Conservation (phyloP, 352 stramenopile species). For the Phytopythium chamaehyphon region DNA sequence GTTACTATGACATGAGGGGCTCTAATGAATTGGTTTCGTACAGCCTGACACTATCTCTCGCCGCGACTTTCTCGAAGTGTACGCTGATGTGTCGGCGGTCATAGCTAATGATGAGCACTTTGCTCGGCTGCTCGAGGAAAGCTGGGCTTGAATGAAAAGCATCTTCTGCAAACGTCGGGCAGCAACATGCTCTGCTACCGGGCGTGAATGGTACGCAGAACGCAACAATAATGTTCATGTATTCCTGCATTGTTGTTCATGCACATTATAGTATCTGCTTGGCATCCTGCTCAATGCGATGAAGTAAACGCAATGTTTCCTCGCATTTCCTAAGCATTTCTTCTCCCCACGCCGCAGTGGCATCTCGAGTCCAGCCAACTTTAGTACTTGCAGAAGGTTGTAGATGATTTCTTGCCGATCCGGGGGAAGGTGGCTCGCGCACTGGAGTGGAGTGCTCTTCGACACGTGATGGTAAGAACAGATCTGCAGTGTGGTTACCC, state of each 20-base stretch:
- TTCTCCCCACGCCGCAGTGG: slow-evolving; percentile 21
- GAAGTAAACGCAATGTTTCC: slow-evolving; percentile 32
- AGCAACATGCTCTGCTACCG: too few relatives aligned
- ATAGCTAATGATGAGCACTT: slow-evolving; percentile 60
- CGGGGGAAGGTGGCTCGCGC: neutral
- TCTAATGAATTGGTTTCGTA: slow-evolving; percentile 6
- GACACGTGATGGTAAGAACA: neutral
- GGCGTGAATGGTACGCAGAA: too few relatives aligned
- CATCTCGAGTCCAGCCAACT: neutral
- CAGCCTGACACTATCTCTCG: slow-evolving; percentile 31
- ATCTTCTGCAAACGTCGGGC: too few relatives aligned
- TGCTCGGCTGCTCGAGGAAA: slow-evolving; percentile 59
- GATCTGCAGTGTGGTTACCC: neutral
- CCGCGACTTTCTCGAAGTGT: slow-evolving; percentile 67
- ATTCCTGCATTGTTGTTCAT: too few relatives aligned
- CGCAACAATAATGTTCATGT: too few relatives aligned
- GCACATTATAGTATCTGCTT: slow-evolving; percentile 12
- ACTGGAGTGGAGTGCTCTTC: neutral
- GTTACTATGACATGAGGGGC: neutral
- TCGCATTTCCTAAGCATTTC: slow-evolving; percentile 46
- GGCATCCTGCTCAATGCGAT: slow-evolving; percentile 36
- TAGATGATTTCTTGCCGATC: neutral
- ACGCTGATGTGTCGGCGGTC: slow-evolving; percentile 62
- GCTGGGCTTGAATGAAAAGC: slow-evolving; percentile 42
- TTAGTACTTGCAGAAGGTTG: neutral